Evolutionary conservation across 2,329 filamentous ascomycete genomes (phyloP).

Genomic region (Epichloe brachyelytri): DNA sequence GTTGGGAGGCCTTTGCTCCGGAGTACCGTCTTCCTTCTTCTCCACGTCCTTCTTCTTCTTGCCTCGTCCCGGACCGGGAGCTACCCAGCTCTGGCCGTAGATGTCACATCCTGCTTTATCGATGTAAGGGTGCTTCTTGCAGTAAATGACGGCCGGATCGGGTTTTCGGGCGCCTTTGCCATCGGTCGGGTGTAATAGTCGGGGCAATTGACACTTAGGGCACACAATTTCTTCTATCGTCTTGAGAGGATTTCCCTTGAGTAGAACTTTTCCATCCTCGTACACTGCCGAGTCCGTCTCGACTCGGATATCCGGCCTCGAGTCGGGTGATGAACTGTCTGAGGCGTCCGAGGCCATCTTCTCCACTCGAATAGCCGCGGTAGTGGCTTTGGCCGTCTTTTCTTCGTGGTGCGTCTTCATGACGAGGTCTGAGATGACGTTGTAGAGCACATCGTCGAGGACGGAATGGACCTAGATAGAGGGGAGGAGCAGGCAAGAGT

Average conservation of each 20-base stretch:
- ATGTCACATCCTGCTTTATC: conserved; percentile 67
- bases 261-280: conserved; percentile 53
- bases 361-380: conserved; percentile 52
- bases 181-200: conserved; percentile 59
- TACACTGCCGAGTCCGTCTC: conserved; percentile 58
- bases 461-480: conserved; percentile 45
- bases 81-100: conserved; percentile 70
- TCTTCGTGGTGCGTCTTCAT: conserved; percentile 66
- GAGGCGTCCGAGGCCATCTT: conserved; percentile 45
- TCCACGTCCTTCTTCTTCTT: conserved; percentile 72
- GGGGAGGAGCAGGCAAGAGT: neutral
- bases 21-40: conserved; percentile 38
- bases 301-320: conserved; percentile 41
- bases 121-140: conserved; percentile 67
- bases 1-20: conserved; percentile 45
- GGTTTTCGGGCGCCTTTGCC: conserved; percentile 54
- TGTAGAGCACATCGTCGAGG: conserved; percentile 63
- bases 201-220: conserved; percentile 60
- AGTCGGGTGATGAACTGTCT: conserved; percentile 38
- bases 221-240: conserved; percentile 61
- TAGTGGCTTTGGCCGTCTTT: conserved; percentile 57
- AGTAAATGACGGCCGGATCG: conserved; percentile 58
- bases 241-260: conserved; percentile 61
- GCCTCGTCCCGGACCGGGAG: conserved; percentile 54
- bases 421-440: conserved; percentile 62